Base-by-base conservation (phyloP, 2,329 filamentous ascomycete species). In the Scortechinia acanthostroma region DNA sequence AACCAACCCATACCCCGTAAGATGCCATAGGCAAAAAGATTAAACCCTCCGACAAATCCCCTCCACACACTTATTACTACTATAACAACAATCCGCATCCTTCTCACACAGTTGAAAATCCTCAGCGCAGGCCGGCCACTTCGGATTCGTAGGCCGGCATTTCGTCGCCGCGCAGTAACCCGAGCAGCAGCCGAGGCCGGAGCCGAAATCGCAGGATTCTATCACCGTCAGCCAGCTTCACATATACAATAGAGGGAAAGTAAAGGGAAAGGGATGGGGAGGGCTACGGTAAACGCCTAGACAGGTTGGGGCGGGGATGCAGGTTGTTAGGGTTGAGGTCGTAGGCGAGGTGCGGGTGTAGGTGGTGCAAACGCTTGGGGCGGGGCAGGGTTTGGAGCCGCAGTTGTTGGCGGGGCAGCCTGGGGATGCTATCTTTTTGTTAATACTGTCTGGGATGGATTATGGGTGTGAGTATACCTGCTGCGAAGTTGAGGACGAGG, bases 41-140 rank as follows among this genome's bases (percentile, higher is more conserved):
- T 30, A 30, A 10, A n/a, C 25, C 25, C n/a, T 30, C 25, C 25
- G 25, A 17, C 35, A 40, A 10, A 40, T 13, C 6, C 35, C 35
- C 35, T 40, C 35, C 10, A 40, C 35, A 17, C 35, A 40, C 17
- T 40, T 40, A 40, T 40, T 40, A 19, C 20, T 19, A 40, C 20
- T 19, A 40, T 40, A 40, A 17, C 35, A 40, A 17, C 35, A 40
- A 10, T 40, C 17, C 35, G 14, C 35, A 40, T 40, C 35, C 17
- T 13, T 17, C 35, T 13, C 10, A 19, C 35, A 40, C 35, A 19
- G 17, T 6, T 19, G 13, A 10, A 13, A 13, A 17, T 40, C 35
- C 35, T 40, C 35, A 13, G 6, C 6, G 20, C 35, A 40, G 35
- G 6, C 17, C 10, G 35, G 35, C 35, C 35, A 40, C 10, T 40